phyloP scores from a whole-genome alignment of 176 grass and related monocot species.

The Musa itinerans region DNA sequence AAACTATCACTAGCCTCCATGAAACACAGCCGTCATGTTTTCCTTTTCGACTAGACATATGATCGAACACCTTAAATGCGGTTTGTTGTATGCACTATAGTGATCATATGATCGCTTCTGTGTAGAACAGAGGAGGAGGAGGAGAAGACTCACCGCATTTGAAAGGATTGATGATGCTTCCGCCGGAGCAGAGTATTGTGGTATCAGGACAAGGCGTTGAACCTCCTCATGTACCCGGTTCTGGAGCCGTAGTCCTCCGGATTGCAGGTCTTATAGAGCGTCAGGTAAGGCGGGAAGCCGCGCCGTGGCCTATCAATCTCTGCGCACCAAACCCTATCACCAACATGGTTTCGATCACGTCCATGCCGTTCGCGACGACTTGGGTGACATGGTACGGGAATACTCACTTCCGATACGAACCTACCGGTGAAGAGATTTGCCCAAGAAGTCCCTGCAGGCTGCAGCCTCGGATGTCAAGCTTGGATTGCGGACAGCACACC shows the following conservation, averaged over 20 bases:
- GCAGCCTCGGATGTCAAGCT: background rate
- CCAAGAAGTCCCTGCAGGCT: constrained; percentile 75
- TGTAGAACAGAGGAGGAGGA: too few species aligned
- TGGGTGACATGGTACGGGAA: constrained; percentile 50
- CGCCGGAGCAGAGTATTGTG: constrained; percentile 68
- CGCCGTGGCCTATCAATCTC: constrained; percentile 67
- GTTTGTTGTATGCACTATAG: too few species aligned
- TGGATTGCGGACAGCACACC: background rate
- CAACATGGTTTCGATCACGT: constrained; percentile 27
- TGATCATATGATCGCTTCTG: too few species aligned
- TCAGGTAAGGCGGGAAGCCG: constrained; percentile 65
- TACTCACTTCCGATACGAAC: constrained; percentile 40
- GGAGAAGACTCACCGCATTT: constrained; percentile 74
- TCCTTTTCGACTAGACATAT: too few species aligned
- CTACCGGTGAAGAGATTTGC: constrained; percentile 72
- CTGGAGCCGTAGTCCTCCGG: constrained; percentile 54
- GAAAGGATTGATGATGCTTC: constrained; percentile 29
- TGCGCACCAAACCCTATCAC: constrained; percentile 4
- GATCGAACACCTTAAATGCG: too few species aligned
- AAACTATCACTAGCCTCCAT: too few species aligned
- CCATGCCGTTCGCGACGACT: constrained; percentile 51
- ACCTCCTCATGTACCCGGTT: constrained; percentile 69
- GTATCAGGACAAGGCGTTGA: constrained; percentile 61
- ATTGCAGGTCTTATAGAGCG: constrained; percentile 58
- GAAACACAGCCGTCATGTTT: too few species aligned